A percentile compares a stretch with the other conserved stretches of the same genome.
Conservation (phyloP, 768 basidiomycete species). For the Hericium coralloides region DNA sequence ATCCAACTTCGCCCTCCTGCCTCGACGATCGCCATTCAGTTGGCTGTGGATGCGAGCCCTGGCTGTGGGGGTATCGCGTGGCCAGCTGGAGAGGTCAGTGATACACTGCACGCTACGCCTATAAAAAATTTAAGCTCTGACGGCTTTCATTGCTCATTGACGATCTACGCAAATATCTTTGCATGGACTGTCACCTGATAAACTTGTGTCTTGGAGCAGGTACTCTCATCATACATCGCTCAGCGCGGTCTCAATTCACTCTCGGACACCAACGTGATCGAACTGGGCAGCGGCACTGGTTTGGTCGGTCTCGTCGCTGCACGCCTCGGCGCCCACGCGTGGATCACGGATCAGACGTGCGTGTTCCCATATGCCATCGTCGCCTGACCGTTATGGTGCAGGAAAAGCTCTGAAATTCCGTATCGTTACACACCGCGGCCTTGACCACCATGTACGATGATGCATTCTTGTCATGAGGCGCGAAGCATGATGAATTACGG, state of each 20-base stretch:
- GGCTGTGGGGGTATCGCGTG: slow-evolving; percentile 91
- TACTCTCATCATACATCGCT: slow-evolving; percentile 69
- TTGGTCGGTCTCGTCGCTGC: slow-evolving; percentile 84
- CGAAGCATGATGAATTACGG: no score
- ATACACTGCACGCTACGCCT: no score
- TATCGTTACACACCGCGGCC: no score
- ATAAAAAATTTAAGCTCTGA: no score
- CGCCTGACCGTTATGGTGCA: background rate
- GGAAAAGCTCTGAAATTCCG: no score
- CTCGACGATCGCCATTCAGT: slow-evolving; percentile 31
- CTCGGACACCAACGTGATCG: slow-evolving; percentile 51
- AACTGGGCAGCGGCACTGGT: slow-evolving; percentile 89
- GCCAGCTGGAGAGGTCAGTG: slow-evolving; percentile 80
- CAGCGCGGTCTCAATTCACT: slow-evolving; percentile 43
- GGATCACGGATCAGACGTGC: slow-evolving; percentile 88
- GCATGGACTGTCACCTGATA: no score
- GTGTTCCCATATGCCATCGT: slow-evolving; percentile 24
- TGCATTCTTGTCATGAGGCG: no score
- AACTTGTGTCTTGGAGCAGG: slow-evolving; percentile 33
- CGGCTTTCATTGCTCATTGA: no score
- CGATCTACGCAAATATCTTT: no score
- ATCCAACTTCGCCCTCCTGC: slow-evolving; percentile 2
- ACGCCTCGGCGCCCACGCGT: slow-evolving; percentile 52
- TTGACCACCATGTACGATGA: no score
- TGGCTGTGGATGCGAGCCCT: slow-evolving; percentile 70